Base-by-base conservation (phyloP, 805 yeast species). In the Myxozyma monticola region DNA sequence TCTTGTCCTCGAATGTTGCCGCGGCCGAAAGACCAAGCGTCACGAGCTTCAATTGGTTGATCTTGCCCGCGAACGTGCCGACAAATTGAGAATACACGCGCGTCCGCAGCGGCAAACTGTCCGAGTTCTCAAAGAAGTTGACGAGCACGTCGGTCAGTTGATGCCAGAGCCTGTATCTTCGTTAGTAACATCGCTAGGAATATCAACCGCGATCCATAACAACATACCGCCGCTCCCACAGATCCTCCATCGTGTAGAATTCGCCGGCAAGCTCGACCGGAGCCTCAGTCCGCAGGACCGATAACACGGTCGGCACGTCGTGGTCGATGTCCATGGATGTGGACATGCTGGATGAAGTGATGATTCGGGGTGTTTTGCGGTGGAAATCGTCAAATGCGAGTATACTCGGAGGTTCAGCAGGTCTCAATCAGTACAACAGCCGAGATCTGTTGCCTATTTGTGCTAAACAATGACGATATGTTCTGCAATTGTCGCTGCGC, bases 21-120 rank as follows among this genome's bases (percentile, higher is more conserved):
- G 79, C 71, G 0, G 89, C 71, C 15, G 64, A 62, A 48, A 90
- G 74, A 33, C 88, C 76, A 60, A 91, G 85, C 58, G 84, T 85
- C 29, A 88, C 89, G 34, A 84, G 79, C 59, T 85, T 84, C 65
- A 91, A 75, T 60, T 84, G 85, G 68, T 88, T 89, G 65, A 93
- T 76, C 62, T 84, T 85, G 59, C 77, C 78, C 49, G 79, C 76
- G 64, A 89, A 84, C 39, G 76, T 76, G 17, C 76, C 62, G 45
- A 93, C 79, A 66, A 93, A 89, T 55, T 78, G 79, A 49, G 81
- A 80, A 68, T 78, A 91, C 45, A 91, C 69, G 56, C 81, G 79
- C 60, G 83, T 67, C 59, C 91, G 79, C 49, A 87, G 68, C 0
- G 77, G 71, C 31, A 67, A 69, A 12, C 85, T 74, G 24, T 73